A percentile compares a stretch with the other conserved stretches of the same genome.
Evolutionary conservation across 495 filamentous ascomycete genomes (phyloP).

Genomic region (Hypoxylon subgilvum): DNA sequence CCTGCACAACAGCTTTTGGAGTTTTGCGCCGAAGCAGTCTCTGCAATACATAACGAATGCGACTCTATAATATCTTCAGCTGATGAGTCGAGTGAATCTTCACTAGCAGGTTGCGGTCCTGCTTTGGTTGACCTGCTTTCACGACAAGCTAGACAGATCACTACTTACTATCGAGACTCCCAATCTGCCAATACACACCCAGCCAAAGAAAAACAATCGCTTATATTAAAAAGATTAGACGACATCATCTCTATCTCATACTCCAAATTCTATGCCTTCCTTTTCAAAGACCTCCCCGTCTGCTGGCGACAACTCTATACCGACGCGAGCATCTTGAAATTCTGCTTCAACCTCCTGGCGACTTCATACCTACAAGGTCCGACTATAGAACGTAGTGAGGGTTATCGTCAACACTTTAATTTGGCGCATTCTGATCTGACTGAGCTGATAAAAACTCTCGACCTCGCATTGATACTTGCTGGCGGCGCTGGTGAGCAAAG

Average conservation of each 20-base stretch:
- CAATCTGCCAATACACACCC: not conserved
- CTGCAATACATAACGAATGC: constrained; percentile 41
- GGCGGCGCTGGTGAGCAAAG: constrained; percentile 63
- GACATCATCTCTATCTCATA: constrained; percentile 54
- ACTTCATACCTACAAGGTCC: constrained; percentile 21
- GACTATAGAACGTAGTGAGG: constrained; percentile 24
- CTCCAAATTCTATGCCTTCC: constrained; percentile 72
- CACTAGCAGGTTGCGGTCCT: constrained; percentile 43
- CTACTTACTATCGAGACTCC: constrained; percentile 17
- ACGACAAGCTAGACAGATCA: constrained; percentile 44
- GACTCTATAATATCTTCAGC: constrained; percentile 15
- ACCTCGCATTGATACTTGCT: constrained; percentile 81
- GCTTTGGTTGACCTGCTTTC: constrained; percentile 47
- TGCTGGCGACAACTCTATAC: constrained; percentile 82
- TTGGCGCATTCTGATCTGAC: constrained; percentile 44
- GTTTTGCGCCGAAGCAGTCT: constrained; percentile 27
- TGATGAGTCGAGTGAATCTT: not conserved
- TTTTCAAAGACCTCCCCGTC: constrained; percentile 73
- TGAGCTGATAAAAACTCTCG: constrained; percentile 68
- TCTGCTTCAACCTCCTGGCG: constrained; percentile 53
- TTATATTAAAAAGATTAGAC: constrained; percentile 46
- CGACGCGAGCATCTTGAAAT: constrained; percentile 74
- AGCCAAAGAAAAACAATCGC: constrained; percentile 2
- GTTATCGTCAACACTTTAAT: constrained; percentile 5
- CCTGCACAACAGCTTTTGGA: constrained; percentile 33